Evolutionary conservation across 371 early-diverging fungal species (phyloP).

Genomic region (Saksenaea vasiformis): DNA sequence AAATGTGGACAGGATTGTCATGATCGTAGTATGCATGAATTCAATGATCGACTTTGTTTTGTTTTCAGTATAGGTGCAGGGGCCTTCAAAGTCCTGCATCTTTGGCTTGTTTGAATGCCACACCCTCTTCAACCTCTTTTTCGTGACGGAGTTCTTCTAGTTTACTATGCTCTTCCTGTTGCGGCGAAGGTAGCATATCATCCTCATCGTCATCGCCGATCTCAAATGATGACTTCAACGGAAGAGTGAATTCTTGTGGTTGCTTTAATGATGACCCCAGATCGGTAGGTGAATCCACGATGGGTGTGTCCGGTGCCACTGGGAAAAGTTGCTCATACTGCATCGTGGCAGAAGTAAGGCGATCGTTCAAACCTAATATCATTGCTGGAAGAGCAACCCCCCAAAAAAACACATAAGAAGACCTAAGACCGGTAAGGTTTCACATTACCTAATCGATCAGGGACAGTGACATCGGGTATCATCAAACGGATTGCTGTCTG

Average conservation of each 20-base stretch:
- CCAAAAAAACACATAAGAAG: background rate
- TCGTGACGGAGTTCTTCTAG: background rate
- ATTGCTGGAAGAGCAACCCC: conserved; percentile 25
- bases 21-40: background rate
- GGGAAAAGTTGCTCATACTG: conserved; percentile 20
- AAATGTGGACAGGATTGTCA: too few species aligned
- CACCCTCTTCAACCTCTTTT: background rate
- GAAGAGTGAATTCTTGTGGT: conserved; percentile 2
- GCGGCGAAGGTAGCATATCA: conserved; percentile 24
- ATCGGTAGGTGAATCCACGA: background rate
- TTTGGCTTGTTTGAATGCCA: conserved; percentile 1
- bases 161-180: conserved; percentile 7
- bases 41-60: background rate
- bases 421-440: background rate
- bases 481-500: conserved; percentile 32
- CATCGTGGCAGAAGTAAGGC: conserved; percentile 29
- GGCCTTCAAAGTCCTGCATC: background rate
- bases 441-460: conserved; percentile 43
- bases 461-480: conserved; percentile 33
- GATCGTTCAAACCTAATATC: conserved; percentile 39
- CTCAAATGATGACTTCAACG: conserved; percentile 43
- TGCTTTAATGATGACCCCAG: background rate
- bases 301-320: background rate
- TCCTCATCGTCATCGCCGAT: conserved; percentile 59
- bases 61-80: background rate